Base-by-base conservation (phyloP, 371 early-diverging fungal genomes). In the Saksenaea vasiformis region DNA sequence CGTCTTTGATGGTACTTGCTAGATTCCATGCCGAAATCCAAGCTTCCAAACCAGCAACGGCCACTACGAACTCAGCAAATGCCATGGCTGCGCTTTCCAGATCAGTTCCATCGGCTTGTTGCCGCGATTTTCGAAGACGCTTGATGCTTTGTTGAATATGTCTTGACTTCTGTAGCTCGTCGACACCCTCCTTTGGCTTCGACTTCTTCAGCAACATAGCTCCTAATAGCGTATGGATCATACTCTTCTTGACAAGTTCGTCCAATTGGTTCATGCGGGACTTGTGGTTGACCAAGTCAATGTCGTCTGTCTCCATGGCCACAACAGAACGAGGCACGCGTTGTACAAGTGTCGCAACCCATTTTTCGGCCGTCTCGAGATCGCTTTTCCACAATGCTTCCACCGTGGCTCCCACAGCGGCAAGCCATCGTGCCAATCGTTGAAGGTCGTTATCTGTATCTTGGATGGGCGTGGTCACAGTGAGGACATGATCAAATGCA, bases 41-140 rank as follows among this genome's bases (percentile, higher is more conserved):
- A 0, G 79, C 71, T 37, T 75, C 77, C 10, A 82, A 54, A 10
- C 76, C 72, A 37, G 70, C 61, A 19, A 77, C 59, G 3, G 68
- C 68, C 4, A 77, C 76, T 0, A 67, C 76, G 62, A 77, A 78
- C 9, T 78, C 82, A 7, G 78, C 74, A 2, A 70, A 39, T 2
- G 71, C 62, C 61, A 74, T 69, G 7, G 72, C 73, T 5, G 64
- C 65, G 41, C 39, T 62, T 44, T 78, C 82, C 1, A 78, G 43
- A 35, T 59, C 41, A 5, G 35, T n/a, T 34, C 47, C 39, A 51
- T 59, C 59, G 58, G 58, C 31, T 59, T 55, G 19, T 62, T 67
- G 61, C 19, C 60, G 26, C 22, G 28, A 36, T 14, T 15, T 19
- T 47, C 51, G 51, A 17, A 41, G 22, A 34, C 34, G 31, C 17